These are phyloP conservation scores for Mycosarcoma maydis DNA, from an alignment of 1,284 basidiomycete species.

Conservation along the genomic window DNA sequence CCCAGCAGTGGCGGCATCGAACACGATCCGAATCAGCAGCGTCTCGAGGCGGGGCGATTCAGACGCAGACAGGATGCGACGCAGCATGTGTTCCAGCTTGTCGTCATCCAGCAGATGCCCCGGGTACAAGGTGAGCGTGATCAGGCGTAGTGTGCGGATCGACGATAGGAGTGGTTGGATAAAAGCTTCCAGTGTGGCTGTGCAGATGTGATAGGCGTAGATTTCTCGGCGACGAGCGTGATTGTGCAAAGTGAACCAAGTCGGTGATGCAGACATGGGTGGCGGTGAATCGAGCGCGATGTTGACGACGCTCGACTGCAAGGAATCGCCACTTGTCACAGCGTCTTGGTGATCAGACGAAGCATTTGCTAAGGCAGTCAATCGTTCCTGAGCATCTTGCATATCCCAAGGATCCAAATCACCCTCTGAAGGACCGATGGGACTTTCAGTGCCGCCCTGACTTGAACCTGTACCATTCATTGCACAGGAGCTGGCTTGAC, in stretches of 20 bases:
- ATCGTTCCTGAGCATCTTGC: constrained; percentile 39
- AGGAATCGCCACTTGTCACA: background rate
- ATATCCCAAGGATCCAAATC: constrained; percentile 51
- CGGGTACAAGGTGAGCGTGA: constrained; percentile 47
- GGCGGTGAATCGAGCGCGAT: background rate
- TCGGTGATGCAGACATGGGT: too few species aligned
- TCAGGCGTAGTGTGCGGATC: constrained; percentile 31
- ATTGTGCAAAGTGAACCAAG: too few species aligned
- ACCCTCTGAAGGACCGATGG: constrained; percentile 32
- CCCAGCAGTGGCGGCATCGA: constrained; percentile 29
- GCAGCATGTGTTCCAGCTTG: constrained; percentile 49
- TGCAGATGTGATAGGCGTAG: constrained; percentile 46
- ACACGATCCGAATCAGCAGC: constrained; percentile 35
- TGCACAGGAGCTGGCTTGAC: background rate
- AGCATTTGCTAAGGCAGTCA: constrained; percentile 20
- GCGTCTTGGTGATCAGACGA: background rate
- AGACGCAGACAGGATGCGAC: constrained; percentile 28
- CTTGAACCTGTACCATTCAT: background rate
- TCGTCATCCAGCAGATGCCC: constrained; percentile 49
- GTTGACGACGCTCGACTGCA: too few species aligned
- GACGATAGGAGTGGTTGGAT: constrained; percentile 36
- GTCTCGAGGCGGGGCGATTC: constrained; percentile 25
- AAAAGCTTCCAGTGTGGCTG: constrained; percentile 41
- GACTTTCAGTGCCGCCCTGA: background rate
- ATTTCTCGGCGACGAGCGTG: constrained; percentile 20